Evolutionary conservation across 805 yeast genomes (phyloP), one percentile per base, ranked within the genome.

Genomic region (Pichia cephalocereana): DNA sequence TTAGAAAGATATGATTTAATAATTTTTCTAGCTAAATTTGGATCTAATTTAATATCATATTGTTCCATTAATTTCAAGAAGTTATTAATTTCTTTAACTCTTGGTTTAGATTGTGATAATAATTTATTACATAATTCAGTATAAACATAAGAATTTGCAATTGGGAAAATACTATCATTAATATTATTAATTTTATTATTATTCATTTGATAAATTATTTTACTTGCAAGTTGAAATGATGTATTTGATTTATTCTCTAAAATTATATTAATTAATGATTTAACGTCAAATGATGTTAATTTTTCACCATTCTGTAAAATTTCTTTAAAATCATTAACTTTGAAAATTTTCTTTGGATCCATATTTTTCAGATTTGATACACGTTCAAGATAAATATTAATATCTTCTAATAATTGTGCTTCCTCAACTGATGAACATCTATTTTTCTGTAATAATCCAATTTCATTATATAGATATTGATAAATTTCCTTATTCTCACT

Each of bases 101-200:
- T 57, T 8, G 62, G 61, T 6, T 49, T 46, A 26, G 55, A 51
- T 11, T 67, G 65, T 38, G 65, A 57, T 31, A 63, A 61, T 32
- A 65, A 69, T 44, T 62, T 55, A 37, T 66, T 66, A 9, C 72
- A 57, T 45, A 75, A 65, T 10, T 67, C 62, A 2, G 71, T 57
- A 48, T 73, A 75, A 41, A 70, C 67, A 49, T 70, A 70, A 0
- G 77, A 60, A 38, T 64, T 66, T 0, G 69, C 70, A 2, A 69
- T 61, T 4, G 76, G 71, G 36, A 68, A 59, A 8, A 62, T 49
- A 1, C 60, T 59, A 8, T 45, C 27, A 6, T 19, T 30, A 43
- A 4, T 50, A 12, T 11, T 23, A 15, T 31, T 45, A 8, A 53
- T 54, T 31, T 51, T 43, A 38, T 45, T 53, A 40, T 46, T 57